Percentiles rank a stretch among this genome's conserved stretches.
Conservation (phyloP, 75 land plant species). For the Chamaecyparis obtusa region DNA sequence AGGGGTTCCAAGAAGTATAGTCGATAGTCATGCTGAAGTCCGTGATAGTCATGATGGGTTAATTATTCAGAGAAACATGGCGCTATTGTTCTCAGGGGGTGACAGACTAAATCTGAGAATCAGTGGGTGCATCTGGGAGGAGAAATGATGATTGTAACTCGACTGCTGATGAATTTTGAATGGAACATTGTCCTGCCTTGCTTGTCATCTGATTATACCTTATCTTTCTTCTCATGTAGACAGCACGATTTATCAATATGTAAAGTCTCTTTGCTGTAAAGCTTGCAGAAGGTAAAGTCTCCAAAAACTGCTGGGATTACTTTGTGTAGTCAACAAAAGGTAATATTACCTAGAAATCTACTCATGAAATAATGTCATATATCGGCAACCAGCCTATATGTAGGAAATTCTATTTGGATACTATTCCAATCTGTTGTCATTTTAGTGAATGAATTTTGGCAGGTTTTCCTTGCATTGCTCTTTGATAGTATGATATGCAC, state of each 20-base stretch:
- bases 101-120: conserved; percentile 31
- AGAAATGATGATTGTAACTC: conserved; percentile 2
- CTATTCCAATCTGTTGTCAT: neutral
- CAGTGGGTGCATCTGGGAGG: conserved; percentile 33
- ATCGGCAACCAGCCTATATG: neutral
- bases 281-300: neutral
- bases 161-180: neutral
- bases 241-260: neutral
- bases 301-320: neutral
- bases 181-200: neutral
- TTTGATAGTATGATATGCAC: neutral
- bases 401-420: neutral
- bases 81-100: conserved; percentile 31
- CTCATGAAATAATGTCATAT: neutral
- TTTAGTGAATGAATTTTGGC: neutral
- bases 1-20: conserved; percentile 32
- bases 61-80: conserved; percentile 33
- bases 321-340: neutral
- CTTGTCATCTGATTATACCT: neutral
- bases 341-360: neutral
- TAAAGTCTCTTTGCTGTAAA: neutral
- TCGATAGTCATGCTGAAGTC: conserved; percentile 25
- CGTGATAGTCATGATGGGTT: conserved; percentile 33
- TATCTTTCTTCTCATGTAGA: neutral
- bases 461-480: neutral